A percentile compares a stretch with the other conserved stretches of the same genome.
phyloP scores from a whole-genome alignment of 2,329 filamentous ascomycete genomes.

The Clonostachys rosea region DNA sequence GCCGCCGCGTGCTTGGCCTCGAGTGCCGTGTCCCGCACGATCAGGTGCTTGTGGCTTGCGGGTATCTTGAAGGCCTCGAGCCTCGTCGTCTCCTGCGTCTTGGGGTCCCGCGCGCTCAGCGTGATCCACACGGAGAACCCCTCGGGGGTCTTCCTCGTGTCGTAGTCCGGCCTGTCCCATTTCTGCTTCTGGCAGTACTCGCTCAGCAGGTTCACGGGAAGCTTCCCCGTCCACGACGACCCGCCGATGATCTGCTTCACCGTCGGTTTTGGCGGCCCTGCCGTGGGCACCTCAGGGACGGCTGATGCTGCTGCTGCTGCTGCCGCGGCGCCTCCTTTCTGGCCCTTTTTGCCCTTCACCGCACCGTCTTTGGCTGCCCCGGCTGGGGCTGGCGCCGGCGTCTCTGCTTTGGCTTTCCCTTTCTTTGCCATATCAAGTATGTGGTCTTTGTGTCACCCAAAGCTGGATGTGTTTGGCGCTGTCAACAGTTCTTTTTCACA shows the following conservation, averaged over 20 bases:
- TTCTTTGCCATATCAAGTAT: conserved; percentile 41
- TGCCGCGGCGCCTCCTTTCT: conserved; percentile 11
- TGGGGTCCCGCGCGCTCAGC: conserved; percentile 68
- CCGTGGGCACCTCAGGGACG: conserved; percentile 22
- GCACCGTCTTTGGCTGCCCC: conserved; percentile 44
- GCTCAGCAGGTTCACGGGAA: conserved; percentile 87
- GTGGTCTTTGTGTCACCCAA: too few relatives aligned
- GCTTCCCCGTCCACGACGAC: conserved; percentile 93
- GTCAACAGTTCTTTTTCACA: too few relatives aligned
- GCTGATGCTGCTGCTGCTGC: conserved; percentile 9
- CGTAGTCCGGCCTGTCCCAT: conserved; percentile 93
- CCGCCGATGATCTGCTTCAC: conserved; percentile 85
- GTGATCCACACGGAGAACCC: conserved; percentile 80
- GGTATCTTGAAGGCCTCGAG: conserved; percentile 83
- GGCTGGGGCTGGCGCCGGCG: conserved; percentile 23
- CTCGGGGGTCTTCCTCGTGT: conserved; percentile 68
- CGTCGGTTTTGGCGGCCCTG: conserved; percentile 53
- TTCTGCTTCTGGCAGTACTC: conserved; percentile 95
- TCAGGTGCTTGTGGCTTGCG: conserved; percentile 68
- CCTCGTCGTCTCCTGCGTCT: conserved; percentile 72
- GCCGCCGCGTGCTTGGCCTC: conserved; percentile 94
- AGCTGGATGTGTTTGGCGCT: too few relatives aligned
- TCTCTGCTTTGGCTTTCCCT: conserved; percentile 43
- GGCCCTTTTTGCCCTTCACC: conserved; percentile 33
- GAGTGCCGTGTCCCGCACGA: conserved; percentile 71